phyloP scores from a whole-genome alignment of 2,329 filamentous ascomycete species.

The Sporothrix phasma region DNA sequence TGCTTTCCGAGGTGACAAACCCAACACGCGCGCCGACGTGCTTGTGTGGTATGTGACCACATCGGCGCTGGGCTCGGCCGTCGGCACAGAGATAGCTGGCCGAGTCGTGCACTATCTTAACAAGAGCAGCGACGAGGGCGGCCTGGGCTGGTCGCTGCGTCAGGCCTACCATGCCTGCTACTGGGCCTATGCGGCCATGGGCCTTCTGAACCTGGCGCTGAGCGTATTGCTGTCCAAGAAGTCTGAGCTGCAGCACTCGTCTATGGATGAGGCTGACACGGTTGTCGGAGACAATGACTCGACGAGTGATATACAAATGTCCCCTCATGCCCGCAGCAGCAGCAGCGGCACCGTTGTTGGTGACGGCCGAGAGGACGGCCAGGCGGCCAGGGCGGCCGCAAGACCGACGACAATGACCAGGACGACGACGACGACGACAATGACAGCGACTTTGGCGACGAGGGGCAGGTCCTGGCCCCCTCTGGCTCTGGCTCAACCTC shows the following conservation, averaged over 20 bases:
- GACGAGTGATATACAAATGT: conserved; percentile 14
- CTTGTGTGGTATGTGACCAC: conserved; percentile 55
- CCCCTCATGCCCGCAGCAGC: background rate
- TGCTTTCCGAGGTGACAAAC: conserved; percentile 49
- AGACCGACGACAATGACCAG: conserved; percentile 20
- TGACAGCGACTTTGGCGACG: conserved; percentile 16
- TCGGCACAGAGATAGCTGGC: conserved; percentile 44
- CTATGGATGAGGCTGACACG: conserved; percentile 21
- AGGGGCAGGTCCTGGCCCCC: conserved; percentile 10
- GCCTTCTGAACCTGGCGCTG: conserved; percentile 38
- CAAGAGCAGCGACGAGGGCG: conserved; percentile 22
- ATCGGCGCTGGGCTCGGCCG: conserved; percentile 44
- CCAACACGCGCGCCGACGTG: conserved; percentile 49
- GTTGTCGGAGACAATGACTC: conserved; percentile 13
- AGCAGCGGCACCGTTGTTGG: background rate
- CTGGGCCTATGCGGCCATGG: conserved; percentile 48
- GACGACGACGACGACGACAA: conserved; percentile 16
- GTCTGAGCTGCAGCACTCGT: conserved; percentile 37
- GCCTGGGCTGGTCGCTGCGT: conserved; percentile 38
- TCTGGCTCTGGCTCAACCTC: conserved; percentile 9
- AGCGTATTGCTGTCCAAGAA: conserved; percentile 37
- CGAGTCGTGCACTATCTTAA: conserved; percentile 39
- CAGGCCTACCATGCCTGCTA: conserved; percentile 49
- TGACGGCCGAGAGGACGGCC: background rate
- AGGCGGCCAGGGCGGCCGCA: background rate